Evolutionary conservation across 2,329 filamentous ascomycete genomes (phyloP).

Genomic region (Colletotrichum trifolii): DNA sequence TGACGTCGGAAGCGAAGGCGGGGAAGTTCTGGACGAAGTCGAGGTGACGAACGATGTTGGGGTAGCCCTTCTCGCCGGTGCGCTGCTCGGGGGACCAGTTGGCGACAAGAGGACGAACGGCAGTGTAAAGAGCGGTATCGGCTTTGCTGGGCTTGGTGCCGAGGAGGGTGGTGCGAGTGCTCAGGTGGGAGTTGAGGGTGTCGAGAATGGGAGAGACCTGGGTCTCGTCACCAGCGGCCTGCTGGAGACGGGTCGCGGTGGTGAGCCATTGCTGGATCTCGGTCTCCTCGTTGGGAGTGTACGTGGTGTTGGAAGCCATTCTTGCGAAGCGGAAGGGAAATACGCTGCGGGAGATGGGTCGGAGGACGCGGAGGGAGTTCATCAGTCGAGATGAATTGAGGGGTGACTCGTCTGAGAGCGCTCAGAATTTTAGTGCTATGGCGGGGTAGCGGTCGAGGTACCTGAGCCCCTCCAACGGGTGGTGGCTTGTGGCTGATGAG

Average conservation of each 20-base stretch:
- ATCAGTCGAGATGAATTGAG: constrained; percentile 41
- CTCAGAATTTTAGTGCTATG: constrained; percentile 25
- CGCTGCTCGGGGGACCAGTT: constrained; percentile 87
- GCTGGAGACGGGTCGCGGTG: constrained; percentile 77
- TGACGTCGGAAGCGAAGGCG: constrained; percentile 76
- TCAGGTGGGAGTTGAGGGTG: constrained; percentile 86
- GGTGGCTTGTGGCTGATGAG: constrained; percentile 17
- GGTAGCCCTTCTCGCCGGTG: constrained; percentile 88
- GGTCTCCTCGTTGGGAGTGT: constrained; percentile 81
- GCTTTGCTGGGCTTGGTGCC: constrained; percentile 90
- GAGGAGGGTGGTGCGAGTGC: constrained; percentile 87
- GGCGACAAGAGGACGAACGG: constrained; percentile 80
- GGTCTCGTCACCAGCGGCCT: constrained; percentile 63
- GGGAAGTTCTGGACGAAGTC: constrained; percentile 95
- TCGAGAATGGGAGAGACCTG: constrained; percentile 77
- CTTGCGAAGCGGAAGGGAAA: constrained; percentile 54
- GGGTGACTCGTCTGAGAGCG: constrained; percentile 7
- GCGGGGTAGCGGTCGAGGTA: constrained; percentile 28
- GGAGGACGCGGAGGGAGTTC: constrained; percentile 57
- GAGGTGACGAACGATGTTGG: constrained; percentile 89
- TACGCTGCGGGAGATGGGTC: constrained; percentile 50
- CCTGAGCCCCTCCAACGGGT: constrained; percentile 23
- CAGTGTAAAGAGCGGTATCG: constrained; percentile 85
- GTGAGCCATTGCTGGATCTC: constrained; percentile 92
- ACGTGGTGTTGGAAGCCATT: constrained; percentile 77